These are phyloP conservation scores for Pythium pyrilobum DNA, from an alignment of 352 stramenopile species.

Conservation along the genomic window DNA sequence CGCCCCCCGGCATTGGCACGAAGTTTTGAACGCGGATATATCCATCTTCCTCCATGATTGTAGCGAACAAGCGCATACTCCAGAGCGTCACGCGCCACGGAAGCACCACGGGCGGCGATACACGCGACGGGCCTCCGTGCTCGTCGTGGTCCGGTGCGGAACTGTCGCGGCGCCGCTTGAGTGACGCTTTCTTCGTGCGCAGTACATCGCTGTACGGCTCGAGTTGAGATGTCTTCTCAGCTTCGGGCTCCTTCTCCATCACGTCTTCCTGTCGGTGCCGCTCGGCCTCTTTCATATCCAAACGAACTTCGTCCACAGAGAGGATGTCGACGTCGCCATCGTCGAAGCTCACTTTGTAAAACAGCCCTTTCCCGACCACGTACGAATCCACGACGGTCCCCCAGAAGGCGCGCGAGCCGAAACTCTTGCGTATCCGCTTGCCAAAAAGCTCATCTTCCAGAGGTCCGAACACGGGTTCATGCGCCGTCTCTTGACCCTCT, in stretches of 20 bases:
- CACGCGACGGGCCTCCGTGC: neutral
- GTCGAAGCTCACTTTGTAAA: conserved; percentile 83
- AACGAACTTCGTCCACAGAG: conserved; percentile 38
- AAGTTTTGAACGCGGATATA: conserved; percentile 54
- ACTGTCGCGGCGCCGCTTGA: conserved; percentile 17
- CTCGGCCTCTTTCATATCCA: conserved; percentile 25
- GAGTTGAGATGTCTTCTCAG: neutral
- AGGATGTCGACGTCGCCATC: conserved; percentile 79
- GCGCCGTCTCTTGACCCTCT: neutral
- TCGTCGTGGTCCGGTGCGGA: neutral
- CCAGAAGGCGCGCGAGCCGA: conserved; percentile 64
- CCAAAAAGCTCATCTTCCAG: conserved; percentile 16
- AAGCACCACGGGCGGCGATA: neutral
- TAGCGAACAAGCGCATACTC: conserved; percentile 57
- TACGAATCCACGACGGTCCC: conserved; percentile 56
- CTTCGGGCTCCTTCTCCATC: neutral
- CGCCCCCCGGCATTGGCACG: conserved; percentile 35
- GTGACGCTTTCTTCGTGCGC: conserved; percentile 5
- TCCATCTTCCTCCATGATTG: conserved; percentile 50
- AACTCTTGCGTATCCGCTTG: conserved; percentile 60
- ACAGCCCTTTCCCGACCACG: conserved; percentile 34
- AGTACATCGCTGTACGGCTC: conserved; percentile 6
- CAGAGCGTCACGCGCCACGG: conserved; percentile 40
- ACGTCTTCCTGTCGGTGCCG: conserved; percentile 6
- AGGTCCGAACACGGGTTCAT: conserved; percentile 21